A percentile compares a stretch with the other conserved stretches of the same genome.
Conservation (phyloP, 805 yeast genomes). For the Torulaspora indica region DNA sequence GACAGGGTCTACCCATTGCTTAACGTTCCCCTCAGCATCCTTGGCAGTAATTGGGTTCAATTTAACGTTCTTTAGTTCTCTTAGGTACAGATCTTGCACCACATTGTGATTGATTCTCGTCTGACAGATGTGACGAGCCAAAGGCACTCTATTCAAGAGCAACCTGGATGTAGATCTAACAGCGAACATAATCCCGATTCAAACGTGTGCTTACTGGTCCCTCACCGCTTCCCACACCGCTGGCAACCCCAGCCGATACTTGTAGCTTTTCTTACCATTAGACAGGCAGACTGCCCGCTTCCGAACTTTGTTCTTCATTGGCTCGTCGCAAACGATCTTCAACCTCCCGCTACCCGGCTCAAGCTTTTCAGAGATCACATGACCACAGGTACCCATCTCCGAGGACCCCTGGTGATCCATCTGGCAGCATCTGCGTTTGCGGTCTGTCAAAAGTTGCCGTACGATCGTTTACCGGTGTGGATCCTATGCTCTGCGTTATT, state of each 20-base stretch:
- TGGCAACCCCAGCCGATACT: too few species aligned
- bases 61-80: conserved; percentile 84
- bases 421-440: too few species aligned
- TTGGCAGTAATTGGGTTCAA: conserved; percentile 68
- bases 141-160: conserved; percentile 3
- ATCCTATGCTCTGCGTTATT: too few species aligned
- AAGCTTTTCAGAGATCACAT: not conserved
- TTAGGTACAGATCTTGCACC: conserved; percentile 77
- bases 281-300: not conserved
- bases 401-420: too few species aligned
- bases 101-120: conserved; percentile 45
- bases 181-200: conserved; percentile 1
- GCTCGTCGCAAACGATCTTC: conserved; percentile 5
- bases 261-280: not conserved
- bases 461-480: too few species aligned
- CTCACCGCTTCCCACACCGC: too few species aligned
- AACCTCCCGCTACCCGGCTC: not conserved
- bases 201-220: too few species aligned
- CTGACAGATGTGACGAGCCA: conserved; percentile 13
- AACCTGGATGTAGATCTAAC: conserved; percentile 5
- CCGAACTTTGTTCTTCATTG: conserved; percentile 3
- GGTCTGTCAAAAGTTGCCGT: too few species aligned
- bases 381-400: too few species aligned
- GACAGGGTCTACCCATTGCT: conserved; percentile 77
- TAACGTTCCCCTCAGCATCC: conserved; percentile 74